Percentiles rank a stretch among this genome's conserved stretches.
Conservation (phyloP, 805 yeast species). For the Kodamaea fukazawae region DNA sequence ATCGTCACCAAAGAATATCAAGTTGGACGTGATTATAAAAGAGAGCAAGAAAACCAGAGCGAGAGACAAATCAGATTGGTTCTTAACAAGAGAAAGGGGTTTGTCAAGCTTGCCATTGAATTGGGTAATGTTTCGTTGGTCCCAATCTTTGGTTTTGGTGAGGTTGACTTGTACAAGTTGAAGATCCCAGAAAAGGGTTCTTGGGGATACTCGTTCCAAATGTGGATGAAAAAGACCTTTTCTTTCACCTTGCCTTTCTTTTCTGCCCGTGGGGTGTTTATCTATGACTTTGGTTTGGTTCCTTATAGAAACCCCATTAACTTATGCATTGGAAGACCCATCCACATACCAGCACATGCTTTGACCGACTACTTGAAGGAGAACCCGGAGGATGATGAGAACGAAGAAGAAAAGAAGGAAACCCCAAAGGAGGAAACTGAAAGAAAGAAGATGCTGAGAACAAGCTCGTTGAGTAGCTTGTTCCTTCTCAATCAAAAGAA, state of each 20-base stretch:
- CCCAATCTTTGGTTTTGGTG: slow-evolving; percentile 91
- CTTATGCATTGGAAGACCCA: slow-evolving; percentile 71
- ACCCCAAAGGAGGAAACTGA: slow-evolving; percentile 14
- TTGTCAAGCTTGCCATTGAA: slow-evolving; percentile 80
- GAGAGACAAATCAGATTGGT: slow-evolving; percentile 62
- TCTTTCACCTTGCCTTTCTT: slow-evolving; percentile 91
- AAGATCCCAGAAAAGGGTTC: slow-evolving; percentile 40
- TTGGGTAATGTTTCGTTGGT: slow-evolving; percentile 76
- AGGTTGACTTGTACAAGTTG: slow-evolving; percentile 57
- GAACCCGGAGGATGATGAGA: slow-evolving; percentile 25
- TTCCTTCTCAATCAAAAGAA: slow-evolving; percentile 19
- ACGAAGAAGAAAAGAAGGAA: slow-evolving; percentile 27
- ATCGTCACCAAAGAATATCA: slow-evolving; percentile 33
- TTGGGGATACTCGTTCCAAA: slow-evolving; percentile 56
- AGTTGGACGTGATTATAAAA: slow-evolving; percentile 35
- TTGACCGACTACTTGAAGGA: slow-evolving; percentile 28
- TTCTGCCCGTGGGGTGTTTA: slow-evolving; percentile 88
- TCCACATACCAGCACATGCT: slow-evolving; percentile 48
- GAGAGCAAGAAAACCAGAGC: slow-evolving; percentile 17
- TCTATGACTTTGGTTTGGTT: slow-evolving; percentile 85
- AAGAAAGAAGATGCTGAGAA: slow-evolving; percentile 31
- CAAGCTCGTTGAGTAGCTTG: slow-evolving; percentile 29
- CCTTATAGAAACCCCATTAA: slow-evolving; percentile 82
- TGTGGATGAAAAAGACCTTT: slow-evolving; percentile 63
- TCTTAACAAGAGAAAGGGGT: slow-evolving; percentile 77